A percentile compares a stretch with the other conserved stretches of the same genome.
phyloP scores from a whole-genome alignment of 2,329 filamentous ascomycete species.

The Neonectria magnoliae region DNA sequence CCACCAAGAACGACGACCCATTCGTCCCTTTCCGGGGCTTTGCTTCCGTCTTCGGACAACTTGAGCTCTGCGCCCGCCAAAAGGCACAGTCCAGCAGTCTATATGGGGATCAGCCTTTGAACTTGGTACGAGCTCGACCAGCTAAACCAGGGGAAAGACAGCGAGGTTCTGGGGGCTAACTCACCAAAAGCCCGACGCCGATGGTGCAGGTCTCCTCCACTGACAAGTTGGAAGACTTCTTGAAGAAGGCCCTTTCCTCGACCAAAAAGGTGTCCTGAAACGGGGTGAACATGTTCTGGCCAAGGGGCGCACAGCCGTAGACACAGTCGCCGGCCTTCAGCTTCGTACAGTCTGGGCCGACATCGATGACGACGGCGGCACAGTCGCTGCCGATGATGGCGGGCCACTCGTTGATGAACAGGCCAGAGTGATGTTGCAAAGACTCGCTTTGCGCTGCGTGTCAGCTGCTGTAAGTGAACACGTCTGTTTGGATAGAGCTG shows the following conservation, averaged over 20 bases:
- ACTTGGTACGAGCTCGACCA: neutral
- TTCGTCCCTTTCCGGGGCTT: slow-evolving; percentile 38
- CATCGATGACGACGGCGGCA: slow-evolving; percentile 45
- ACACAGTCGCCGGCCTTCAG: slow-evolving; percentile 48
- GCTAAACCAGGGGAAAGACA: neutral
- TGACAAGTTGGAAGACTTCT: slow-evolving; percentile 39
- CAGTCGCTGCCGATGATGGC: slow-evolving; percentile 52
- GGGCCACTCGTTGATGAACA: slow-evolving; percentile 47
- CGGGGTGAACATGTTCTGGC: slow-evolving; percentile 45
- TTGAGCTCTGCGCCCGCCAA: slow-evolving; percentile 41
- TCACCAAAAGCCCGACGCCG: slow-evolving; percentile 48
- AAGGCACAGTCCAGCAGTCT: slow-evolving; percentile 49
- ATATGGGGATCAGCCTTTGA: neutral
- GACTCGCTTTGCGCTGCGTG: slow-evolving; percentile 38
- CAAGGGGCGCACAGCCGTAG: slow-evolving; percentile 49
- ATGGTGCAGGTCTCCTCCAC: slow-evolving; percentile 47
- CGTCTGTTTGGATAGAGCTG: accelerated
- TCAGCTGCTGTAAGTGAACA: neutral
- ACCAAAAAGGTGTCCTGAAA: slow-evolving; percentile 53
- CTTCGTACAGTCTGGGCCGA: slow-evolving; percentile 43
- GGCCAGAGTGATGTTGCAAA: slow-evolving; percentile 47
- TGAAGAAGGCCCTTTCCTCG: slow-evolving; percentile 49
- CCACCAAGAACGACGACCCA: slow-evolving; percentile 52
- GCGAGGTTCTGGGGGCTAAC: neutral
- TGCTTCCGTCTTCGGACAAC: slow-evolving; percentile 32